Percentiles rank a stretch among this genome's conserved stretches.
Evolutionary conservation across 2,329 filamentous ascomycete genomes (phyloP).

Genomic region (Ampelomyces quisqualis): DNA sequence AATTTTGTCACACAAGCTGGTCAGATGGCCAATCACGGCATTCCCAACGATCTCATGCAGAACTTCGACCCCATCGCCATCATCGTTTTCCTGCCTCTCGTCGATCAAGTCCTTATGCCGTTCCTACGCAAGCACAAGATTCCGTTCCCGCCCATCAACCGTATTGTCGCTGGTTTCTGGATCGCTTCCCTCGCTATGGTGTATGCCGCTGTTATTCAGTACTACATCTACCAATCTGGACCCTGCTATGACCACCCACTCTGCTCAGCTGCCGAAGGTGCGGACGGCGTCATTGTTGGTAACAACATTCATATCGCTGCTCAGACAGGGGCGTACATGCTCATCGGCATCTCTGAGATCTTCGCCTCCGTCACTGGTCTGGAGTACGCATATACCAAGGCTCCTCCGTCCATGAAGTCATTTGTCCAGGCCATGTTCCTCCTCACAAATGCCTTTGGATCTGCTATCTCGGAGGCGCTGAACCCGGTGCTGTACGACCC

Average conservation of each 20-base stretch:
- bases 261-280: slow-evolving; percentile 33
- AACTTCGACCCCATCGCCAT: slow-evolving; percentile 52
- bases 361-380: slow-evolving; percentile 52
- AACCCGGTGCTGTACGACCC: slow-evolving; percentile 64
- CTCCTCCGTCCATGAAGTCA: slow-evolving; percentile 51
- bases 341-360: slow-evolving; percentile 52
- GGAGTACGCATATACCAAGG: slow-evolving; percentile 53
- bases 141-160: slow-evolving; percentile 54
- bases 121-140: slow-evolving; percentile 46
- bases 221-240: slow-evolving; percentile 57
- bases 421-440: slow-evolving; percentile 58
- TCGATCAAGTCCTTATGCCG: slow-evolving; percentile 49
- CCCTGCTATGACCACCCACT: slow-evolving; percentile 53
- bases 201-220: slow-evolving; percentile 60
- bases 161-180: slow-evolving; percentile 56
- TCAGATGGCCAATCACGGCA: slow-evolving; percentile 48
- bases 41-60: slow-evolving; percentile 53
- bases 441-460: slow-evolving; percentile 61
- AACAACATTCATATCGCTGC: slow-evolving; percentile 50
- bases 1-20: slow-evolving; percentile 51
- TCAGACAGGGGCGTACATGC: slow-evolving; percentile 51
- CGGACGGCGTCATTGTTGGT: slow-evolving; percentile 34
- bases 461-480: slow-evolving; percentile 64
- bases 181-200: slow-evolving; percentile 55
- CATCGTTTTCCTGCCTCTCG: slow-evolving; percentile 50